A percentile compares a stretch with the other conserved stretches of the same genome.
Conservation (phyloP, 208 protist species). For the Borovskyia barvae region DNA sequence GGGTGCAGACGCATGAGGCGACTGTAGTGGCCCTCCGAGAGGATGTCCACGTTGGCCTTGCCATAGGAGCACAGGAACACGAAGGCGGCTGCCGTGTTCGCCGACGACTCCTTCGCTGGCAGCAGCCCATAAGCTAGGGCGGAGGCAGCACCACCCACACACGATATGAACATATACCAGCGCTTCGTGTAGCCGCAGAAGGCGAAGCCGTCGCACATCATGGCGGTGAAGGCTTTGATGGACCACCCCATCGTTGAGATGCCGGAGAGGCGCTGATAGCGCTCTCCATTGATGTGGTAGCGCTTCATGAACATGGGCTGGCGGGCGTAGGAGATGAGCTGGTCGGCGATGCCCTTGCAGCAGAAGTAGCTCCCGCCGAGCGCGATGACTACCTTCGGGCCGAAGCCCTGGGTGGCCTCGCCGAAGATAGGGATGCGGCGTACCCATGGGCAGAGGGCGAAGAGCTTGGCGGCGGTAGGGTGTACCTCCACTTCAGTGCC, state of each 20-base stretch:
- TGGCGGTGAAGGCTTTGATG: slow-evolving; percentile 64
- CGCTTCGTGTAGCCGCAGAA: slow-evolving; percentile 76
- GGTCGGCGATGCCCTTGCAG: slow-evolving; percentile 51
- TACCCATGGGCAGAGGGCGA: slow-evolving; percentile 28
- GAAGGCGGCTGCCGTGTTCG: slow-evolving; percentile 35
- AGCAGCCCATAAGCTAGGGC: slow-evolving; percentile 48
- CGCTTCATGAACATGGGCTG: slow-evolving; percentile 52
- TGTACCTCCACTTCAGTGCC: slow-evolving; percentile 24
- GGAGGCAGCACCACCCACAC: slow-evolving; percentile 36
- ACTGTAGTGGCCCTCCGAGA: slow-evolving; percentile 80
- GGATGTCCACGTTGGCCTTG: slow-evolving; percentile 74
- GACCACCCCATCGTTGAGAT: slow-evolving; percentile 61
- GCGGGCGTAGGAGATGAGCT: slow-evolving; percentile 35
- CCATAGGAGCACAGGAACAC: slow-evolving; percentile 53
- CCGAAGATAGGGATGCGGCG: slow-evolving; percentile 44
- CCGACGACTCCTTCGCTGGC: slow-evolving; percentile 31
- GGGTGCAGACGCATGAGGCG: slow-evolving; percentile 53
- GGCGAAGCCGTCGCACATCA: slow-evolving; percentile 61
- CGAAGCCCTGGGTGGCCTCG: slow-evolving; percentile 37
- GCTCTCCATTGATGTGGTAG: slow-evolving; percentile 27
- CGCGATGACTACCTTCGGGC: slow-evolving; percentile 26
- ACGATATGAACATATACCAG: slow-evolving; percentile 65
- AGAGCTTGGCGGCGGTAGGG: slow-evolving; percentile 23
- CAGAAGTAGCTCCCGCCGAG: slow-evolving; percentile 51
- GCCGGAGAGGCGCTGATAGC: slow-evolving; percentile 52